These are phyloP conservation scores for Botryosphaeria agaves DNA, from an alignment of 2,329 filamentous ascomycete genomes.

Conservation along the genomic window DNA sequence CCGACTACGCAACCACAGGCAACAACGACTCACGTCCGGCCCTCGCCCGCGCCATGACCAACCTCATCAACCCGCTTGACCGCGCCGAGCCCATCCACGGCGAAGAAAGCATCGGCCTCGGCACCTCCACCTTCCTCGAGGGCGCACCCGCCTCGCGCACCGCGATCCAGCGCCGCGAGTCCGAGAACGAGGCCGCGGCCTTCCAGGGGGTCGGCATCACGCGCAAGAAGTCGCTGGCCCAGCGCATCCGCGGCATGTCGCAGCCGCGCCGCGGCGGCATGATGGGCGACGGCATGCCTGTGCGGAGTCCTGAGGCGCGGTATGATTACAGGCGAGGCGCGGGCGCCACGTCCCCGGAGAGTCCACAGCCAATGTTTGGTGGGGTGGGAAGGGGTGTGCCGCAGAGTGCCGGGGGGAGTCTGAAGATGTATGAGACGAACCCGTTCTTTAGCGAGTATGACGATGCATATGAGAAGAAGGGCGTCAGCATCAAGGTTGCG, in stretches of 20 bases:
- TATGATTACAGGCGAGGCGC: constrained; percentile 26
- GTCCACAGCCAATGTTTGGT: constrained; percentile 3
- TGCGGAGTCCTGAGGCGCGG: constrained; percentile 35
- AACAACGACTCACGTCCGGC: constrained; percentile 9
- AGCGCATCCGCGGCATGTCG: constrained; percentile 75
- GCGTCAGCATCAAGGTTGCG: constrained; percentile 35
- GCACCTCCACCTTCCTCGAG: constrained; percentile 90
- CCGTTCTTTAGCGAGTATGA: constrained; percentile 76
- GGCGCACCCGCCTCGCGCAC: constrained; percentile 73
- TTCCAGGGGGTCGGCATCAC: constrained; percentile 38
- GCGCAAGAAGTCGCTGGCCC: constrained; percentile 87
- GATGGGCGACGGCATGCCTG: constrained; percentile 17
- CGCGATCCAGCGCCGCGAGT: constrained; percentile 60
- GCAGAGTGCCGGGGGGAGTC: constrained; percentile 23
- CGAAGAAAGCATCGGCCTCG: constrained; percentile 65
- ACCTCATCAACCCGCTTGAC: constrained; percentile 55
- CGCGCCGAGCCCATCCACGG: constrained; percentile 64
- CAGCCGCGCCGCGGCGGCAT: constrained; percentile 45
- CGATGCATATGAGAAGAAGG: constrained; percentile 46
- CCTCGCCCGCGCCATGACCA: constrained; percentile 13
- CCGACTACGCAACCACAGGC: constrained; percentile 48
- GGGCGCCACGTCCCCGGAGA: constrained; percentile 6
- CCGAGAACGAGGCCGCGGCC: constrained; percentile 40
- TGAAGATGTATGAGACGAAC: constrained; percentile 36
- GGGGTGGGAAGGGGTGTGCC: constrained; percentile 5